A percentile compares a stretch with the other conserved stretches of the same genome.
These are phyloP conservation scores for Fistulinella prunicolor DNA, from an alignment of 768 basidiomycete genomes.

Conservation along the genomic window DNA sequence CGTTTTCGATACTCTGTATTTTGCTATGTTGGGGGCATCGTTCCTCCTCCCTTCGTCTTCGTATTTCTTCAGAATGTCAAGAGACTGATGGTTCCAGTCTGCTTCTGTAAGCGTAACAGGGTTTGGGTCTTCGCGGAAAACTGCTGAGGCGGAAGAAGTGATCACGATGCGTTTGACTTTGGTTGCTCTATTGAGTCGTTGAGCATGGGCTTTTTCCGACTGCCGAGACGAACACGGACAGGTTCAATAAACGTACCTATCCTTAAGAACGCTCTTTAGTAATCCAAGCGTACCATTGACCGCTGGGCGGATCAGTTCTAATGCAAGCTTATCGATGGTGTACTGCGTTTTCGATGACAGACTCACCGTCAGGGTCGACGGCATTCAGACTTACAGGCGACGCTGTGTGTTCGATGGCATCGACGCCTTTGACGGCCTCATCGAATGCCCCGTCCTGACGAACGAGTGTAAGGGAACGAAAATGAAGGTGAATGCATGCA, in stretches of 20 bases:
- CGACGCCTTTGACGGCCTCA: conserved; percentile 72
- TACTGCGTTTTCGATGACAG: too few relatives aligned
- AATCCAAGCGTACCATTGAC: conserved; percentile 67
- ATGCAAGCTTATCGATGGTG: too few relatives aligned
- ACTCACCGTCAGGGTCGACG: conserved; percentile 42
- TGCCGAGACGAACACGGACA: too few relatives aligned
- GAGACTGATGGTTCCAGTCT: conserved; percentile 57
- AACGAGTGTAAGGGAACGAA: too few relatives aligned
- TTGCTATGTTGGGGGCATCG: conserved; percentile 34
- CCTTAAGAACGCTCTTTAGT: conserved; percentile 54
- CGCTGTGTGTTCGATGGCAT: conserved; percentile 68
- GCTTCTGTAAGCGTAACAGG: conserved; percentile 40
- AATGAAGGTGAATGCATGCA: not conserved
- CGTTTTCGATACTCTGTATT: conserved; percentile 62
- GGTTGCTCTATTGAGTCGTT: conserved; percentile 25
- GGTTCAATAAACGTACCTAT: conserved; percentile 37
- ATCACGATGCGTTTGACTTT: conserved; percentile 65
- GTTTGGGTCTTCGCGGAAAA: conserved; percentile 32
- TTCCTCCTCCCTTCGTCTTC: conserved; percentile 44
- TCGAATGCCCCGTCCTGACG: conserved; percentile 69
- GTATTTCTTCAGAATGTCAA: conserved; percentile 40
- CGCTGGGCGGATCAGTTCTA: conserved; percentile 68
- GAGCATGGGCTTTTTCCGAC: not conserved
- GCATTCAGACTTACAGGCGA: conserved; percentile 54
- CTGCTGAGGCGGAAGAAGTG: conserved; percentile 58